Evolutionary conservation across 225 moss, liverwort and hornwort genomes (phyloP).

Genomic region (Asterella californica): DNA sequence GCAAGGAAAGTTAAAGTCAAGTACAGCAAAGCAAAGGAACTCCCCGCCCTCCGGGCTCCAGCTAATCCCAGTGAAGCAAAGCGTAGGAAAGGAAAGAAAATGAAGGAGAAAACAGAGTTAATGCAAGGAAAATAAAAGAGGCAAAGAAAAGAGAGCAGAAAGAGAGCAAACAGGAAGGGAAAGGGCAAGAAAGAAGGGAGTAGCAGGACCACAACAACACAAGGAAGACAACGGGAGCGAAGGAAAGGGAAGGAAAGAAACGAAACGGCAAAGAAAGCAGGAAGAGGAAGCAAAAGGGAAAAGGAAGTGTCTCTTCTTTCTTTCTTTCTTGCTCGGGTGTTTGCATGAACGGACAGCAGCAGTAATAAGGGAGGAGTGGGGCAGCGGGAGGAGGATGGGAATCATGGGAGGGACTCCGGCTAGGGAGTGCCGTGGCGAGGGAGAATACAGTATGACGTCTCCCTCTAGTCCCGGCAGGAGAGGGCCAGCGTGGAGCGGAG

Average conservation of each 20-base stretch:
- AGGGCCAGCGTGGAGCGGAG: constrained; percentile 3
- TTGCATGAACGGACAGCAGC: too few species aligned
- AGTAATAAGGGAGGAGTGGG: too few species aligned
- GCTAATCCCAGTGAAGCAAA: neutral
- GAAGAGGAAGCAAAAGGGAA: neutral
- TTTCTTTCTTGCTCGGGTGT: too few species aligned
- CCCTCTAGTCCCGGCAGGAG: constrained; percentile 5
- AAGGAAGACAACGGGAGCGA: neutral
- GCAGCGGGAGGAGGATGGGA: neutral
- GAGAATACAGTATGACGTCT: neutral
- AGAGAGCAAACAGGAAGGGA: neutral
- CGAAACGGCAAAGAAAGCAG: neutral
- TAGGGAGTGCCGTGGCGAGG: neutral
- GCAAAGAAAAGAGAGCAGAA: neutral
- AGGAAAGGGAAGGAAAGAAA: neutral
- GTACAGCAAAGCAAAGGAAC: neutral
- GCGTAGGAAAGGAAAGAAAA: neutral
- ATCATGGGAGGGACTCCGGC: neutral
- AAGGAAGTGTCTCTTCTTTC: too few species aligned
- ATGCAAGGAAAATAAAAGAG: too few species aligned
- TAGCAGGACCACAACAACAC: too few species aligned
- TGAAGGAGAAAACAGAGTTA: too few species aligned
- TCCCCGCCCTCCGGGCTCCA: neutral
- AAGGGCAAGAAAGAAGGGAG: too few species aligned
- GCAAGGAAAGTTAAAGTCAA: neutral